Conservation (phyloP, 2,329 filamentous ascomycete species). For the Botrytis galanthina region DNA sequence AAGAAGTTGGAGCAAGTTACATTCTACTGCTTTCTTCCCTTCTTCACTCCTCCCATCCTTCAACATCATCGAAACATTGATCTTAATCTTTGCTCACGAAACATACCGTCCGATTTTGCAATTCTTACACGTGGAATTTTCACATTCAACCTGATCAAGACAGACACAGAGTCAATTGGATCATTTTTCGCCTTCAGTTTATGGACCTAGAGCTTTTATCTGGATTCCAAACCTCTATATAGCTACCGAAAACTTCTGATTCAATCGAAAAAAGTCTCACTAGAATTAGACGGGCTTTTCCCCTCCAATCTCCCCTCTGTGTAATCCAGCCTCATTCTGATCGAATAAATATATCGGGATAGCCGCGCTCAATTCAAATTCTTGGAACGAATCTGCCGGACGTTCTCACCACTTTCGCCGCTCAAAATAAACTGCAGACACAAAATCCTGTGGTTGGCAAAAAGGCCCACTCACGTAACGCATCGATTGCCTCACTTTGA, state of each 20-base stretch:
- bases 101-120: background rate
- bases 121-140: background rate
- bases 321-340: constrained; percentile 11
- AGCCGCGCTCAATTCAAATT: constrained; percentile 1
- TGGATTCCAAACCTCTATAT: background rate
- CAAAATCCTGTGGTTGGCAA: background rate
- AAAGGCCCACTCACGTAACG: constrained; percentile 5
- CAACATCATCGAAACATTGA: constrained; percentile 7
- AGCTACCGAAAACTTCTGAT: constrained; percentile 5
- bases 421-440: background rate
- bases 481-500: constrained; percentile 19
- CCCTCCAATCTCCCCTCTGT: constrained; percentile 15
- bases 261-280: constrained; percentile 16
- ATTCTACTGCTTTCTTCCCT: constrained; percentile 3
- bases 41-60: constrained; percentile 6
- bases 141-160: background rate
- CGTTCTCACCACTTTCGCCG: background rate
- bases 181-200: background rate
- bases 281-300: background rate
- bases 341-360: constrained; percentile 11
- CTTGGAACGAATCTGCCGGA: background rate
- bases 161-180: background rate
- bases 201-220: background rate
- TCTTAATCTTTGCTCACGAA: background rate
- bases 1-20: background rate